phyloP scores from a whole-genome alignment of 1,284 basidiomycete species.

The Pseudozyma thailandica region DNA sequence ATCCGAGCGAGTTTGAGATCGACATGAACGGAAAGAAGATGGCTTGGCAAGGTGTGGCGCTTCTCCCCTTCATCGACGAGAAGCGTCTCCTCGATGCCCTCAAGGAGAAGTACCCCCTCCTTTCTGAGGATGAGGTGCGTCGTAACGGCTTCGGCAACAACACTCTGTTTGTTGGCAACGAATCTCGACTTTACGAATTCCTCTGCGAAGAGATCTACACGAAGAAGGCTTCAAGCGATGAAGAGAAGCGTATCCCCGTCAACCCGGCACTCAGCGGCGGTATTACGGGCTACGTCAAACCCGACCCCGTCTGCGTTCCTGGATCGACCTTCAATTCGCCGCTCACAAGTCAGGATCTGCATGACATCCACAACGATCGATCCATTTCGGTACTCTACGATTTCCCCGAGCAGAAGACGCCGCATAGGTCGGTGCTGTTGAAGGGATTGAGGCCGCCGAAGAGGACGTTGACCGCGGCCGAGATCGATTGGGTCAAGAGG shows the following conservation, averaged over 20 bases:
- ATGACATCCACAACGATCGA: constrained; percentile 85
- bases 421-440: constrained; percentile 86
- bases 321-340: constrained; percentile 89
- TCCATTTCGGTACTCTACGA: constrained; percentile 88
- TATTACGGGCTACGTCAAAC: constrained; percentile 80
- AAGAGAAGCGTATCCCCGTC: constrained; percentile 70
- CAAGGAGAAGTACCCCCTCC: constrained; percentile 76
- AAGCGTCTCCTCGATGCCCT: constrained; percentile 79
- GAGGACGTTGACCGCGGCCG: constrained; percentile 77
- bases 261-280: constrained; percentile 80
- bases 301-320: constrained; percentile 89
- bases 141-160: constrained; percentile 89
- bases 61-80: constrained; percentile 95
- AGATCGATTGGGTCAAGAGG: constrained; percentile 76
- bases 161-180: constrained; percentile 84
- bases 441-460: constrained; percentile 77
- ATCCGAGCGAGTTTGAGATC: constrained; percentile 89
- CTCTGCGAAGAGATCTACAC: constrained; percentile 85
- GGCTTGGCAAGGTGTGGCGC: constrained; percentile 97
- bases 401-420: constrained; percentile 85
- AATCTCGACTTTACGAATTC: constrained; percentile 84
- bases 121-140: constrained; percentile 83
- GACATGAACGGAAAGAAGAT: constrained; percentile 99
- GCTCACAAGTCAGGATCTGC: constrained; percentile 69
- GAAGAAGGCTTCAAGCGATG: constrained; percentile 70